Evolutionary conservation across 768 basidiomycete genomes (phyloP).

Genomic region (Paxillus rubicundulus): DNA sequence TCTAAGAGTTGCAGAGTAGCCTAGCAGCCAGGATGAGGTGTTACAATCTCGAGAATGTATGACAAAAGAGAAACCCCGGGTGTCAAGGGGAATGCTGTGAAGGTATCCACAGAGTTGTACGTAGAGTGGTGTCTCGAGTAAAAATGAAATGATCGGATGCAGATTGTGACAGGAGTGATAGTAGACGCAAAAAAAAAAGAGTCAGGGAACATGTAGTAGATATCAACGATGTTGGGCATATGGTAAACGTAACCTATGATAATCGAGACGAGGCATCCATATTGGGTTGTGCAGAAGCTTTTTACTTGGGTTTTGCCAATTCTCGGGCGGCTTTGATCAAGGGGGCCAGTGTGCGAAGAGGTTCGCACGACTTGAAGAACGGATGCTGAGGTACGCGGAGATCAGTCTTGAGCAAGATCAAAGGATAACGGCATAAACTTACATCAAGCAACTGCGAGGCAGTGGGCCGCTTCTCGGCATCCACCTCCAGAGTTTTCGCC

Average conservation of each 20-base stretch:
- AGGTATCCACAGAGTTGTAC: slow-evolving; percentile 6
- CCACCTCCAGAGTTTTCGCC: slow-evolving; percentile 85
- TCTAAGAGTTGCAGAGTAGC: slow-evolving; percentile 18
- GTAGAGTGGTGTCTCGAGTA: slow-evolving; percentile 13
- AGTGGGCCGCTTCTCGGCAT: slow-evolving; percentile 89
- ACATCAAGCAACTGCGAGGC: slow-evolving; percentile 81
- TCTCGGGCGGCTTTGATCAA: slow-evolving; percentile 92
- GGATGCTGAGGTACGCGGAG: slow-evolving; percentile 52
- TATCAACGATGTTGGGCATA: slow-evolving; percentile 7
- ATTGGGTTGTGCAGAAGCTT: background rate
- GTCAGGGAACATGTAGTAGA: slow-evolving; percentile 9
- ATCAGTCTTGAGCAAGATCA: slow-evolving; percentile 4
- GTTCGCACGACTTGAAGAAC: slow-evolving; percentile 87
- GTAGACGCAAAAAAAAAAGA: slow-evolving; percentile 19
- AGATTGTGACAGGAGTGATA: slow-evolving; percentile 11
- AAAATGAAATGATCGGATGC: slow-evolving; percentile 10
- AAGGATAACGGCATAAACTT: slow-evolving; percentile 17
- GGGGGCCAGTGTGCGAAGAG: slow-evolving; percentile 79
- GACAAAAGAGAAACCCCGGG: slow-evolving; percentile 7
- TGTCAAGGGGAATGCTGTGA: background rate
- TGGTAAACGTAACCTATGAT: background rate
- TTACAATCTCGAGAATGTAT: slow-evolving; percentile 32
- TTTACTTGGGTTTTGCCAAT: slow-evolving; percentile 61
- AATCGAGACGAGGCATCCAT: background rate
- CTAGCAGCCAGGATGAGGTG: slow-evolving; percentile 25